These are phyloP conservation scores for Cladosporium sp. DNA, from an alignment of 2,329 filamentous ascomycete species.

Conservation along the genomic window DNA sequence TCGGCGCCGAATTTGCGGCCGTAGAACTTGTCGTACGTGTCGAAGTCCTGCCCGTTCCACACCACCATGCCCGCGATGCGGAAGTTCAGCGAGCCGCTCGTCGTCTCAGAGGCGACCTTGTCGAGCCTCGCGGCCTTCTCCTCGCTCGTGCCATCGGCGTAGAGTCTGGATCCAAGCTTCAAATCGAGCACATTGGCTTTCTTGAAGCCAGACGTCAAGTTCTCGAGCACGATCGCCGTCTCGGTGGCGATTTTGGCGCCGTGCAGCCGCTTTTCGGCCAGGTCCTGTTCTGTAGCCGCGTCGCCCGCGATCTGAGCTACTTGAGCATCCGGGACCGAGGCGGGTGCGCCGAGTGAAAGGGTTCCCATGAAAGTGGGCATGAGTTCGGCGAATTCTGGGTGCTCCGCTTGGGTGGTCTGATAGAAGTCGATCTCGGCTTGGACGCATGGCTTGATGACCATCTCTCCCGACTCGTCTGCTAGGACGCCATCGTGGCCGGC, in stretches of 20 bases:
- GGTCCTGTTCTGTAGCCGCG: constrained; percentile 17
- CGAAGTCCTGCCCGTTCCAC: constrained; percentile 46
- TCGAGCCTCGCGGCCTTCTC: constrained; percentile 56
- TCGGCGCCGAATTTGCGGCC: constrained; percentile 52
- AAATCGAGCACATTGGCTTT: constrained; percentile 87
- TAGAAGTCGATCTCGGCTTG: constrained; percentile 84
- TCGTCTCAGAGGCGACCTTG: constrained; percentile 53
- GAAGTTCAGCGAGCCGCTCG: constrained; percentile 54
- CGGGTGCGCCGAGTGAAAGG: constrained; percentile 57
- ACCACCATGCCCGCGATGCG: constrained; percentile 61
- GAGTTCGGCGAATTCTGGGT: constrained; percentile 68
- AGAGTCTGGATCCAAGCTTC: constrained; percentile 80
- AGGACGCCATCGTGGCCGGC: constrained; percentile 88
- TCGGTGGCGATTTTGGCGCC: constrained; percentile 67
- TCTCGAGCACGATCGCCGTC: constrained; percentile 76
- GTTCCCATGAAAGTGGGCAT: constrained; percentile 84
- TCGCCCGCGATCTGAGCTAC: constrained; percentile 8
- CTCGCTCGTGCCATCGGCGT: constrained; percentile 62
- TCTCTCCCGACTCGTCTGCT: constrained; percentile 71
- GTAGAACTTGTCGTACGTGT: constrained; percentile 60
- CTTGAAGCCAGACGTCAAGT: constrained; percentile 72
- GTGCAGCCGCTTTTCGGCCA: constrained; percentile 38
- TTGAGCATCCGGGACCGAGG: constrained; percentile 15
- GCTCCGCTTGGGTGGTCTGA: constrained; percentile 58
- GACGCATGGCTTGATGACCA: constrained; percentile 94